Conservation (phyloP, 176 grass and related monocot species). For the Olyra latifolia region DNA sequence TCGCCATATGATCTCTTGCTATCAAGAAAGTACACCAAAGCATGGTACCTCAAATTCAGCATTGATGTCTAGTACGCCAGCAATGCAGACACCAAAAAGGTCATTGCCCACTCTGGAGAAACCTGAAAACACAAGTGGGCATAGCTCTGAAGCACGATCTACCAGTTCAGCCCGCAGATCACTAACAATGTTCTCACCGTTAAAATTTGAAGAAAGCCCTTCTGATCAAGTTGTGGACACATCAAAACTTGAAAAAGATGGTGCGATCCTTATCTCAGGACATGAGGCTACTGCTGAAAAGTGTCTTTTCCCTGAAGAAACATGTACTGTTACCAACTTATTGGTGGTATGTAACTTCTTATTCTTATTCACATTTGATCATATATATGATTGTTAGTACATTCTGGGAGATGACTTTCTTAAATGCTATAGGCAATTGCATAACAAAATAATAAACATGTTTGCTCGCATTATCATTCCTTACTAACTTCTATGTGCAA, state of each 20-base stretch:
- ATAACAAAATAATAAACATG: conserved; percentile 2
- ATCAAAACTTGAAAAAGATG: conserved; percentile 24
- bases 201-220: conserved; percentile 41
- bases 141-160: conserved; percentile 53
- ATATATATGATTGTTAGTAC: not conserved
- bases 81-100: conserved; percentile 71
- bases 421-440: not conserved
- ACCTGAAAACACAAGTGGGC: conserved; percentile 34
- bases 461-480: not conserved
- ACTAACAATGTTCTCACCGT: conserved; percentile 56
- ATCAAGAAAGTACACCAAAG: conserved; percentile 59
- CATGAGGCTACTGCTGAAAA: conserved; percentile 30
- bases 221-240: conserved; percentile 22
- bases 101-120: conserved; percentile 65
- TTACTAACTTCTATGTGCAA: not conserved
- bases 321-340: conserved; percentile 3
- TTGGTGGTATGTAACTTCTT: conserved; percentile 37
- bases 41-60: conserved; percentile 36
- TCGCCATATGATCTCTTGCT: conserved; percentile 17
- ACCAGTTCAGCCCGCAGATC: conserved; percentile 76
- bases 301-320: conserved; percentile 44
- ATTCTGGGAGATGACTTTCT: not conserved
- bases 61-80: conserved; percentile 52
- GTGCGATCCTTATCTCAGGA: not conserved
- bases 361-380: conserved; percentile 3